Percentiles rank a stretch among this genome's conserved stretches.
Evolutionary conservation across 2,329 filamentous ascomycete genomes (phyloP).

Genomic region (Albophoma yamanashiensis): DNA sequence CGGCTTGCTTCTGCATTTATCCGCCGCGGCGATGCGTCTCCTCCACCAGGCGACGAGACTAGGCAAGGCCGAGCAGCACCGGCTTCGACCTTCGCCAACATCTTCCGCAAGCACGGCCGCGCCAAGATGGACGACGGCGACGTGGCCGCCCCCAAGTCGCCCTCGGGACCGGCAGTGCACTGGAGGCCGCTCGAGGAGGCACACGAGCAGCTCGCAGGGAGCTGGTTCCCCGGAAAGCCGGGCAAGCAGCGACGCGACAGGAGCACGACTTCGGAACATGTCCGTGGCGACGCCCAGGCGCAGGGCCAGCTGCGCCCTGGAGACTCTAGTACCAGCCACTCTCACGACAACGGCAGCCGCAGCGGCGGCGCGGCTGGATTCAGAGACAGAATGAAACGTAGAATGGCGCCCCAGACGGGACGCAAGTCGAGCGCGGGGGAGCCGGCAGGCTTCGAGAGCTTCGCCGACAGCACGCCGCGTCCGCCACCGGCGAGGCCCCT

Average conservation of each 20-base stretch:
- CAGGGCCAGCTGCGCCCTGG: conserved; percentile 9
- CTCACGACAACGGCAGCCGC: conserved; percentile 12
- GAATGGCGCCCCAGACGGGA: not conserved
- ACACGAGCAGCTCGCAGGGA: not conserved
- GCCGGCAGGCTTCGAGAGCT: conserved; percentile 11
- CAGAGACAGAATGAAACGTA: conserved; percentile 5
- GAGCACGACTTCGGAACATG: not conserved
- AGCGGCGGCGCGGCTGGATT: conserved; percentile 1
- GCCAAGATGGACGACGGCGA: conserved; percentile 6
- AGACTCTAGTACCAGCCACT: conserved; percentile 9
- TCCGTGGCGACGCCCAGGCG: not conserved
- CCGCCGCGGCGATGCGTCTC: conserved; percentile 4
- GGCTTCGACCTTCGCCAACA: conserved; percentile 10
- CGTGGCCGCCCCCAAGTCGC: not conserved
- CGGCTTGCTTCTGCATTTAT: not conserved
- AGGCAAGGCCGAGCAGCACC: conserved; percentile 9
- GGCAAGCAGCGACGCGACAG: not conserved
- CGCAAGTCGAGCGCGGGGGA: conserved; percentile 12
- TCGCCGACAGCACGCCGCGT: conserved; percentile 12
- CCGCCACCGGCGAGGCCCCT: conserved; percentile 11
- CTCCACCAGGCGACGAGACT: conserved; percentile 2
- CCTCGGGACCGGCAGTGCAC: not conserved
- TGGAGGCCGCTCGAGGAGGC: not conserved
- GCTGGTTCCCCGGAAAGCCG: not conserved
- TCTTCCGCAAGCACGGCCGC: conserved; percentile 15